A percentile compares a stretch with the other conserved stretches of the same genome.
These are phyloP conservation scores for Schoenoplectus triqueter DNA, from an alignment of 202 grass and related monocot species.

Conservation along the genomic window DNA sequence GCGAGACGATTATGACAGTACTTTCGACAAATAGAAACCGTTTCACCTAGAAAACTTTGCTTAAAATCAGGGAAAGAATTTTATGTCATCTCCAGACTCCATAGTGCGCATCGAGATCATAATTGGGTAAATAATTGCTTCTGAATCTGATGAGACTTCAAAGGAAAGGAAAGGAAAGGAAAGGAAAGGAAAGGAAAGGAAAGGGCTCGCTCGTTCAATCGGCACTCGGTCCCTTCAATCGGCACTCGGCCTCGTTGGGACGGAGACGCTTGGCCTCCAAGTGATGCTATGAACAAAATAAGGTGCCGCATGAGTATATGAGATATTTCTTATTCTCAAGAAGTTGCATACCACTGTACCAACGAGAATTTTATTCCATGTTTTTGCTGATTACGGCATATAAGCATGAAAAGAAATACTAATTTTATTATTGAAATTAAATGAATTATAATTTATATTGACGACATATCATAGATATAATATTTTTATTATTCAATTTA, in stretches of 20 bases:
- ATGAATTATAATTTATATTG: too few species aligned
- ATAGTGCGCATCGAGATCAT: not conserved
- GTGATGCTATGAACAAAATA: not conserved
- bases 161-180: too few species aligned
- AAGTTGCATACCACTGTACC: not conserved
- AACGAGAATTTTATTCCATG: not conserved
- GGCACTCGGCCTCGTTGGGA: too few species aligned
- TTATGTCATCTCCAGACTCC: not conserved
- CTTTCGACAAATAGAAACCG: not conserved
- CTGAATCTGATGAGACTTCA: not conserved
- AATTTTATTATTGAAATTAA: too few species aligned
- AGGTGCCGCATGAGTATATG: not conserved
- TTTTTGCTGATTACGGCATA: too few species aligned
- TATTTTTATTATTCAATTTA: too few species aligned
- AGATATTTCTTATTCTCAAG: not conserved
- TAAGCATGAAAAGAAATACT: too few species aligned
- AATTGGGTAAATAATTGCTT: not conserved
- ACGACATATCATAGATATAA: too few species aligned
- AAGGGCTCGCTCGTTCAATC: too few species aligned
- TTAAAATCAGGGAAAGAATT: not conserved
- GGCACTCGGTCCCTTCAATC: too few species aligned
- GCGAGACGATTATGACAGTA: too few species aligned
- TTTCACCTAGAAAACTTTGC: not conserved
- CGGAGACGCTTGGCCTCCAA: not conserved
- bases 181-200: too few species aligned